Evolutionary conservation across 2,329 filamentous ascomycete genomes (phyloP), one percentile per base, ranked within the genome.

Genomic region (Ceratocystis colombiana): DNA sequence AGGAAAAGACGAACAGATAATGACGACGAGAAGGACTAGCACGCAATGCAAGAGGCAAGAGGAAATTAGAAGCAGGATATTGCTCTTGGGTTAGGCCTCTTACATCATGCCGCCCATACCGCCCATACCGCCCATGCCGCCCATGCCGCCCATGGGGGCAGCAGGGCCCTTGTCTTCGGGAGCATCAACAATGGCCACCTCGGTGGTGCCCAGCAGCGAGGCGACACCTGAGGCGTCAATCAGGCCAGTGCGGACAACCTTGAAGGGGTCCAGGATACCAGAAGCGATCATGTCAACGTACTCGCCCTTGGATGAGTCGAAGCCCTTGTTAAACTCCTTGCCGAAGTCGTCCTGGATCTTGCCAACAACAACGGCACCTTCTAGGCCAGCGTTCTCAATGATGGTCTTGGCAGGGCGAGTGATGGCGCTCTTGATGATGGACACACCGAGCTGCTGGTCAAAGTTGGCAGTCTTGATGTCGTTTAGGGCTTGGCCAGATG

Each of bases 181-280:
- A 65, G 93, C 94, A 76, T 99, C 94, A 64, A 96, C 92, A 70
- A 99, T 96, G 71, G 94, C 92, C 67, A 97, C 94, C 81, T 99
- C 94, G 68, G 94, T 99, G 71, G 94, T 99, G 75, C 94, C 94
- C 69, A 99, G 88, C 69, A 99, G 86, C 65, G 93, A 97, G 65
- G 94, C 94, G 73, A 99, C 94, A 79, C 94, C 94, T 74, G 88
- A 93, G 72, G 94, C 94, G 73, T 99, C 94, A 73, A 92, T 84
- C 68, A 99, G 87, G 74, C 90, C 93, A 70, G 94, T 99, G 73
- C 94, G 91, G 75, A 99, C 94, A 72, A 99, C 94, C 89, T 99
- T 99, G 84, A 99, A 89, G 70, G 94, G 94, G 77, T 99, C 94
- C 68, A 99, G 88, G 77, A 99, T 99, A 88, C 94, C 94, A 71